Conservation (phyloP, 352 stramenopile genomes). For the Thalassiosira sp. region DNA sequence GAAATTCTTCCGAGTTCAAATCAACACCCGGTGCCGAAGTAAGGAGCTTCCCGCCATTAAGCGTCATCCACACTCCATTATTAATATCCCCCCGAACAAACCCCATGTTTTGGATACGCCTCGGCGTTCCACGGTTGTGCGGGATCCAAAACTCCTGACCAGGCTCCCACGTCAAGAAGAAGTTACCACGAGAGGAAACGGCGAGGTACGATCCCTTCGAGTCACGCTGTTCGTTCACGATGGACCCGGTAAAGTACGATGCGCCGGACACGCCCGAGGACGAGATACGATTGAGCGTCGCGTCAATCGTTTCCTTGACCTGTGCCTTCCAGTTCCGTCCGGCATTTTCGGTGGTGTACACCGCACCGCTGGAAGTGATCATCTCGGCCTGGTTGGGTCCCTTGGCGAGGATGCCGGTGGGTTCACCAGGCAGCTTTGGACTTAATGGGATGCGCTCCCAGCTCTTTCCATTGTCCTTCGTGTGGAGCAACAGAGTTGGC, state of each 20-base stretch:
- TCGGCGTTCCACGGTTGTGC: constrained; percentile 83
- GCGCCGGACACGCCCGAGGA: constrained; percentile 84
- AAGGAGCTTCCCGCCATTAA: constrained; percentile 86
- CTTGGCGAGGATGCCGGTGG: constrained; percentile 81
- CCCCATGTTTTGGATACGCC: constrained; percentile 89
- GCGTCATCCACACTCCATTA: constrained; percentile 87
- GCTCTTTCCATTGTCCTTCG: constrained; percentile 84
- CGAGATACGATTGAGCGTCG: constrained; percentile 86
- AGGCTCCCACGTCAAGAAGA: constrained; percentile 87
- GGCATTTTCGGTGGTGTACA: constrained; percentile 87
- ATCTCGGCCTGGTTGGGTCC: constrained; percentile 85
- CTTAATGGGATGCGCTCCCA: constrained; percentile 87
- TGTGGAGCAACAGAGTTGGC: constrained; percentile 86
- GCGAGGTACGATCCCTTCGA: constrained; percentile 83
- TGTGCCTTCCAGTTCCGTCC: constrained; percentile 89
- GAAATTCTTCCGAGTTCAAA: constrained; percentile 71
- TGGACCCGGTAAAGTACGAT: constrained; percentile 86
- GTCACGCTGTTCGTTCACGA: constrained; percentile 83
- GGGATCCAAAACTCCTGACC: constrained; percentile 89
- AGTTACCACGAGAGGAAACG: constrained; percentile 85
- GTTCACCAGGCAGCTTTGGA: constrained; percentile 86
- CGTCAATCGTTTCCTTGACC: constrained; percentile 89
- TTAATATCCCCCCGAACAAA: constrained; percentile 85
- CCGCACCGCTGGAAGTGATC: constrained; percentile 84
- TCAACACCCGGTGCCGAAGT: constrained; percentile 57